Conservation (phyloP, 306 rosid genomes). For the Quercus gilva region DNA sequence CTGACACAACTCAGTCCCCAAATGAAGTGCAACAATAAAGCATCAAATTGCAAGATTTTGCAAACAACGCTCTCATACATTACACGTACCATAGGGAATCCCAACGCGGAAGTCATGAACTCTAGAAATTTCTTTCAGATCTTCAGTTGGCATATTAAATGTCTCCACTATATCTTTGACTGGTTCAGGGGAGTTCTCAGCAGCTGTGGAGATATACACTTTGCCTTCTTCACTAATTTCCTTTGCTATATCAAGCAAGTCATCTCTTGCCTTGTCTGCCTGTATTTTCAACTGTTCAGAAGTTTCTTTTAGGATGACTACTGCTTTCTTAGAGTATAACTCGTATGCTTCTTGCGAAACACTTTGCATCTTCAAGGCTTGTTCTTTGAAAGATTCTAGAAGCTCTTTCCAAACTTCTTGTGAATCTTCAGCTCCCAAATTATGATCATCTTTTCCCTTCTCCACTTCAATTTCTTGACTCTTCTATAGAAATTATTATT, state of each 20-base stretch:
- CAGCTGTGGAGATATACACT: constrained; percentile 60
- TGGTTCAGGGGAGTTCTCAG: constrained; percentile 73
- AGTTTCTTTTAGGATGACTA: constrained; percentile 58
- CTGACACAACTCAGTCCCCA: background rate
- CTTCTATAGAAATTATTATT: constrained; percentile 22
- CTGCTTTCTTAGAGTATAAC: constrained; percentile 72
- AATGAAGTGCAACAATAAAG: background rate
- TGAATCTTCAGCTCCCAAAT: constrained; percentile 49
- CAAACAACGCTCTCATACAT: constrained; percentile 3
- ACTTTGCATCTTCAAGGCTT: constrained; percentile 68
- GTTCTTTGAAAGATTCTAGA: constrained; percentile 74
- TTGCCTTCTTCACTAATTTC: constrained; percentile 75
- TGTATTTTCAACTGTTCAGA: constrained; percentile 75
- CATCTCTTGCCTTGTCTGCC: constrained; percentile 67
- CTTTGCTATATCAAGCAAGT: constrained; percentile 57
- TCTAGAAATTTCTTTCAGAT: constrained; percentile 54
- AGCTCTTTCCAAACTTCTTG: constrained; percentile 79
- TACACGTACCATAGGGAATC: constrained; percentile 85
- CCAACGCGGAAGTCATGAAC: constrained; percentile 82
- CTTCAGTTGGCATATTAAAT: constrained; percentile 55
- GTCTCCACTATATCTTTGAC: constrained; percentile 81
- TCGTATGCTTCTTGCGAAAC: constrained; percentile 85
- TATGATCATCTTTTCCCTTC: constrained; percentile 31
- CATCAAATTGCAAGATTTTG: background rate
- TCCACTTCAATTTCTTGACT: constrained; percentile 59